Percentiles rank a stretch among this genome's conserved stretches.
Conservation (phyloP, 2,329 filamentous ascomycete species). For the Aspergillus arachidicola region DNA sequence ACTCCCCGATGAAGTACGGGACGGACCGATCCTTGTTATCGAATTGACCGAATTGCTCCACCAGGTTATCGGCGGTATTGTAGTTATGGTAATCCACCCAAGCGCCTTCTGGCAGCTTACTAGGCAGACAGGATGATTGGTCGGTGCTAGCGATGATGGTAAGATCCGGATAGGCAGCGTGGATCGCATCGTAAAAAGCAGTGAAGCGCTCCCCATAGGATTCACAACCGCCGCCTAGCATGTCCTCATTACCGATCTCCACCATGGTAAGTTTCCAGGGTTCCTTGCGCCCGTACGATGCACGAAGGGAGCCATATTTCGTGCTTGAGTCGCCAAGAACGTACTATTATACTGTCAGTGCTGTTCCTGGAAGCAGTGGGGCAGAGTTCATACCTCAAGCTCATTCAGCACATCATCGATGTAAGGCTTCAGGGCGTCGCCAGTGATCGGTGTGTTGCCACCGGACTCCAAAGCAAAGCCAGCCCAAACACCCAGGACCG, state of each 20-base stretch:
- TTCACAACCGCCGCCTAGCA: conserved; percentile 53
- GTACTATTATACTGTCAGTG: conserved; percentile 41
- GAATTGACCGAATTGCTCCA: conserved; percentile 54
- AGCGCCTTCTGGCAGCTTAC: conserved; percentile 37
- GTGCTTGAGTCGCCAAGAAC: conserved; percentile 56
- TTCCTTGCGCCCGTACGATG: conserved; percentile 58
- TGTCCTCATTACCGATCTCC: conserved; percentile 68
- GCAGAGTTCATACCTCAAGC: conserved; percentile 57
- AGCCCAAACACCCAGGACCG: conserved; percentile 58
- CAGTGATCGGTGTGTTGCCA: conserved; percentile 48
- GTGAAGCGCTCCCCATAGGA: conserved; percentile 58
- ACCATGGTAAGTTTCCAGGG: conserved; percentile 62
- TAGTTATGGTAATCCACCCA: conserved; percentile 56
- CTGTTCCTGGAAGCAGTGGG: not conserved
- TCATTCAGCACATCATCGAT: conserved; percentile 63
- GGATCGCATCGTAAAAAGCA: conserved; percentile 60
- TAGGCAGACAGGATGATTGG: conserved; percentile 24
- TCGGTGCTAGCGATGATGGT: conserved; percentile 54
- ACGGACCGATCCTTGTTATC: conserved; percentile 50
- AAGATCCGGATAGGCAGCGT: conserved; percentile 55
- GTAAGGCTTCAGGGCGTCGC: conserved; percentile 55
- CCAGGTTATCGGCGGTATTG: conserved; percentile 51
- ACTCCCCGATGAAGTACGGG: conserved; percentile 31
- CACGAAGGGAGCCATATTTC: conserved; percentile 59
- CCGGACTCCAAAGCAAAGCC: conserved; percentile 58